These are phyloP conservation scores for Wickerhamiella parazyma DNA, from an alignment of 805 yeast genomes.

Conservation along the genomic window DNA sequence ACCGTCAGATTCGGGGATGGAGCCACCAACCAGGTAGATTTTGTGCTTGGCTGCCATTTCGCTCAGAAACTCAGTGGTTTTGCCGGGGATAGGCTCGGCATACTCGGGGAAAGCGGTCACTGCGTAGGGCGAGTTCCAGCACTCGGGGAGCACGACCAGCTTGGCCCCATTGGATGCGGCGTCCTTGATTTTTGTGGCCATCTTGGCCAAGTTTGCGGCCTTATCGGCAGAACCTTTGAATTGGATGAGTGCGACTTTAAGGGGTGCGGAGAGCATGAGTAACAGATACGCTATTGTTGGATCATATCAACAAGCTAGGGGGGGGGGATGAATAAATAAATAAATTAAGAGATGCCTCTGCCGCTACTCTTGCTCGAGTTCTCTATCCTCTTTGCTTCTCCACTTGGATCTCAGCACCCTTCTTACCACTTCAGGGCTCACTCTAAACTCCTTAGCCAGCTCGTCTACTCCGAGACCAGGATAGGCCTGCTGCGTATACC, in stretches of 20 bases:
- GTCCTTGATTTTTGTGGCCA: slow-evolving; percentile 43
- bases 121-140: slow-evolving; percentile 91
- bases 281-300: too few species aligned
- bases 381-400: slow-evolving; percentile 23
- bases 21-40: slow-evolving; percentile 74
- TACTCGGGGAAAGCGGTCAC: slow-evolving; percentile 76
- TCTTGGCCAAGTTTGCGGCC: slow-evolving; percentile 58
- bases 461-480: slow-evolving; percentile 52
- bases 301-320: too few species aligned
- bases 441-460: slow-evolving; percentile 47
- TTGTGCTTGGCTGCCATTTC: slow-evolving; percentile 49
- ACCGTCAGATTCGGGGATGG: slow-evolving; percentile 67
- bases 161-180: slow-evolving; percentile 59
- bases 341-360: not conserved
- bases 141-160: slow-evolving; percentile 80
- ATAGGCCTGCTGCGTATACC: slow-evolving; percentile 36
- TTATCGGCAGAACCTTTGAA: slow-evolving; percentile 73
- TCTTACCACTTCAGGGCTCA: slow-evolving; percentile 73
- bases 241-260: slow-evolving; percentile 77
- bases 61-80: slow-evolving; percentile 46
- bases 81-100: slow-evolving; percentile 68
- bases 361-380: slow-evolving; percentile 1
- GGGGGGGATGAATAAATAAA: slow-evolving; percentile 1
- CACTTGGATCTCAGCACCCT: slow-evolving; percentile 67
- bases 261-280: slow-evolving; percentile 33